Percentiles rank a stretch among this genome's conserved stretches.
Conservation (phyloP, 106 monocot genomes). For the Apostasia shenzhenica region DNA sequence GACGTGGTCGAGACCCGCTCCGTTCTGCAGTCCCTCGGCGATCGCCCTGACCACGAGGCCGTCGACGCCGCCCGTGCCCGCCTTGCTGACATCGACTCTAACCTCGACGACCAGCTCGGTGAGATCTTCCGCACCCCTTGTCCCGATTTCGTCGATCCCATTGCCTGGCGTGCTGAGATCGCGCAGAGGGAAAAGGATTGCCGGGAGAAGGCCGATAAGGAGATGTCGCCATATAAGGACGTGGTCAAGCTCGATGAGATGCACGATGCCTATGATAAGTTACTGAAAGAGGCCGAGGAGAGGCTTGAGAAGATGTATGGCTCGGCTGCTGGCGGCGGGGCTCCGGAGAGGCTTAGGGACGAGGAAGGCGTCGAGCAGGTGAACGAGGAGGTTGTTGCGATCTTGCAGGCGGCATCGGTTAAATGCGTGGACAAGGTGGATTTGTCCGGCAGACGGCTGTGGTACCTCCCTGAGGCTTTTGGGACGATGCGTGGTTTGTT, state of each 20-base stretch:
- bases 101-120: conserved; percentile 11
- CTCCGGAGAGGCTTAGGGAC: background rate
- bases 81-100: conserved; percentile 19
- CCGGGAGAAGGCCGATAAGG: conserved; percentile 20
- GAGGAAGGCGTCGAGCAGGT: conserved; percentile 7
- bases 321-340: background rate
- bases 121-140: conserved; percentile 9
- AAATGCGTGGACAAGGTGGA: conserved; percentile 51
- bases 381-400: conserved; percentile 62
- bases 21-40: conserved; percentile 33
- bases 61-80: conserved; percentile 37
- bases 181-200: conserved; percentile 9
- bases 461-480: conserved; percentile 76
- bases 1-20: conserved; percentile 44
- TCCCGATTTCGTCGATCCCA: conserved; percentile 2
- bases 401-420: conserved; percentile 34
- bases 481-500: conserved; percentile 52
- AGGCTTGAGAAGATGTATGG: conserved; percentile 60
- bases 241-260: conserved; percentile 74
- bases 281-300: conserved; percentile 78
- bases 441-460: conserved; percentile 40
- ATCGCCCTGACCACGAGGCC: conserved; percentile 50
- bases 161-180: background rate
- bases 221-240: conserved; percentile 28
- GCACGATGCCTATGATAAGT: conserved; percentile 64